phyloP scores from a whole-genome alignment of 257 asterid species.

The Solanum bulbocastanum region DNA sequence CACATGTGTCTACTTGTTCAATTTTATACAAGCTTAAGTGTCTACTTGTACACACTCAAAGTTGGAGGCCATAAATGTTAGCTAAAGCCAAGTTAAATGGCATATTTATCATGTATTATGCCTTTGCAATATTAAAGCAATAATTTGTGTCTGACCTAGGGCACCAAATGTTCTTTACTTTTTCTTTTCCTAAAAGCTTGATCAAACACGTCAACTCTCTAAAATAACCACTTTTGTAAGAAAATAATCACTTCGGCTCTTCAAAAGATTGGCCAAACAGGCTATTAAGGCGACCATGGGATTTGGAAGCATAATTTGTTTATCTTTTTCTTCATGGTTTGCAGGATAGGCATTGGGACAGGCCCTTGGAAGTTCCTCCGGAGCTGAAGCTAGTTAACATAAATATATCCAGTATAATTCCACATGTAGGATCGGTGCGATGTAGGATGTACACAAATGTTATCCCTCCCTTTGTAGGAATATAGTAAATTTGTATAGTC shows the following conservation, averaged over 20 bases:
- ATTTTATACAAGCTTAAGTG: not conserved
- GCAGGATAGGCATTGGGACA: slow-evolving; percentile 71
- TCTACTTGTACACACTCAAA: not conserved
- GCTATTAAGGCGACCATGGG: not conserved
- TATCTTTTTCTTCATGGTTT: not conserved
- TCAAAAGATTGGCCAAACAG: not conserved
- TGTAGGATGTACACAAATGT: accelerated
- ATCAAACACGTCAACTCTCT: not conserved
- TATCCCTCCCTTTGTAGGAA: not conserved
- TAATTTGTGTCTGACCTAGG: not conserved
- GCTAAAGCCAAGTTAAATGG: accelerated
- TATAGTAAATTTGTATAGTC: not conserved
- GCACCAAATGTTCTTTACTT: not conserved
- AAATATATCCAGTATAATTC: not conserved
- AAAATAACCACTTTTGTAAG: not conserved
- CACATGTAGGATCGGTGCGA: too few relatives aligned
- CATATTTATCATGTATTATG: too few relatives aligned
- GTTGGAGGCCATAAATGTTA: not conserved
- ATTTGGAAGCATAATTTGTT: not conserved
- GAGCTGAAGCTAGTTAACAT: slow-evolving; percentile 7
- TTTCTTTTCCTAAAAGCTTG: not conserved
- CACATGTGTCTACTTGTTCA: not conserved
- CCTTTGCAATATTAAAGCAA: not conserved
- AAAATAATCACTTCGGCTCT: not conserved
- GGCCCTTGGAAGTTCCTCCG: slow-evolving; percentile 67